Evolutionary conservation across 352 stramenopile genomes (phyloP), one percentile per base, ranked within the genome.

Genomic region (Phytophthora parvispora): DNA sequence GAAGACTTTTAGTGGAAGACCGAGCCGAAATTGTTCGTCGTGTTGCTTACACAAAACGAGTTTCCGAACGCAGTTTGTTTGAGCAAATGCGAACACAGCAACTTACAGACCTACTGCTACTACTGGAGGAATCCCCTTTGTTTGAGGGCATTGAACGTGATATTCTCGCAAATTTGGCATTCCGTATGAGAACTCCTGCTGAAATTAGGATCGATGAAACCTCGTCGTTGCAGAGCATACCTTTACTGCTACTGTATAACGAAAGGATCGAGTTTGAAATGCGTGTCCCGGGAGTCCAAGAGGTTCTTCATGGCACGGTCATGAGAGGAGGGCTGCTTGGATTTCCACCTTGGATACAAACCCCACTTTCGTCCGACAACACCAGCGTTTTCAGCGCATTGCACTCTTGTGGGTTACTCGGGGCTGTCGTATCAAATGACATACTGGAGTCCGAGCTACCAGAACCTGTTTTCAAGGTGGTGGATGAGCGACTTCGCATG

Each of bases 11-110:
- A 1, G 47, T 80, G 15, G 74, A 81, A 31, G 71, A 80, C 49
- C 74, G 71, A n/a, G 74, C 71, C 15, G 74, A 81, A 24, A 56
- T 72, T 16, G 63, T 80, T 48, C 74, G 74, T 29, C 74, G 71
- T 20, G 71, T 75, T 5, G 61, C 71, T 1, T 81, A 72, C 51
- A 65, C 57, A 4, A 81, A 72, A 9, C 48, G 60, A 5, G 34
- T 68, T 20, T 38, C 56, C 2, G 71, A 80, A 13, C 32, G 55
- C 9, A 18, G 20, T 16, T 31, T 77, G 10, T 72, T 75, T n/a
- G 47, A 67, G 9, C 22, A 52, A 22, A 61, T 64, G 29, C 47
- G 29, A 16, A 51, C 9, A 9, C 63, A 52, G 1, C 55, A 63
- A 9, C 16, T 81, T 16, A 65, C 59, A 0, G 66, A 73, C 48